These are phyloP conservation scores for Aspergillus sp. DNA, from an alignment of 2,329 filamentous ascomycete genomes.

Conservation along the genomic window DNA sequence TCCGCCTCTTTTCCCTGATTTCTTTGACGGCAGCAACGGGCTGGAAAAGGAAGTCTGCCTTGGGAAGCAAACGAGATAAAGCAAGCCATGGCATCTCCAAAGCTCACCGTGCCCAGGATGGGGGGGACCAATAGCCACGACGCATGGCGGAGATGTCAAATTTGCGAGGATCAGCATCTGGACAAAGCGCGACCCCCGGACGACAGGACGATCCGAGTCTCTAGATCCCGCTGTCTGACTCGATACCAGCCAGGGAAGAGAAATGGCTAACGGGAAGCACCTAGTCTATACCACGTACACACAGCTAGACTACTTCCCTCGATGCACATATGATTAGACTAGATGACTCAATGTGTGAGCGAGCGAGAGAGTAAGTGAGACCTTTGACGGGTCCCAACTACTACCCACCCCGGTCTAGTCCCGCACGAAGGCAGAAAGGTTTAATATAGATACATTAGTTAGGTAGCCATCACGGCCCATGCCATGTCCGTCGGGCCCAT, in stretches of 20 bases:
- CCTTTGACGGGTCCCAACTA: no score
- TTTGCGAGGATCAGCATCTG: conserved; percentile 7
- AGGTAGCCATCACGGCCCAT: no score
- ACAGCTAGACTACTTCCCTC: no score
- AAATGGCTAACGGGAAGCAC: no score
- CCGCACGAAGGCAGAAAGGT: no score
- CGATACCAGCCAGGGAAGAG: background rate
- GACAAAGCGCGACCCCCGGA: conserved; percentile 10
- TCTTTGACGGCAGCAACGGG: background rate
- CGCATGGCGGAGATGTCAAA: background rate
- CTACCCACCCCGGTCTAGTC: no score
- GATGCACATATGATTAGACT: no score
- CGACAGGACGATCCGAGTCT: background rate
- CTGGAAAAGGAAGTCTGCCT: conserved; percentile 3
- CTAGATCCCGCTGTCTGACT: background rate
- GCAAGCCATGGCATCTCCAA: background rate
- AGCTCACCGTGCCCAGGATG: background rate
- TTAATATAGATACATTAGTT: no score
- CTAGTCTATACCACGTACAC: no score
- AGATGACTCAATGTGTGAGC: no score
- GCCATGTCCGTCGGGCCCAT: no score
- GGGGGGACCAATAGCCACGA: background rate
- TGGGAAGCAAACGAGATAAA: background rate
- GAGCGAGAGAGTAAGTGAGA: no score
- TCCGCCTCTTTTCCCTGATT: background rate